Conservation (phyloP, 1,284 basidiomycete species). For the Marasmius fiardii region DNA sequence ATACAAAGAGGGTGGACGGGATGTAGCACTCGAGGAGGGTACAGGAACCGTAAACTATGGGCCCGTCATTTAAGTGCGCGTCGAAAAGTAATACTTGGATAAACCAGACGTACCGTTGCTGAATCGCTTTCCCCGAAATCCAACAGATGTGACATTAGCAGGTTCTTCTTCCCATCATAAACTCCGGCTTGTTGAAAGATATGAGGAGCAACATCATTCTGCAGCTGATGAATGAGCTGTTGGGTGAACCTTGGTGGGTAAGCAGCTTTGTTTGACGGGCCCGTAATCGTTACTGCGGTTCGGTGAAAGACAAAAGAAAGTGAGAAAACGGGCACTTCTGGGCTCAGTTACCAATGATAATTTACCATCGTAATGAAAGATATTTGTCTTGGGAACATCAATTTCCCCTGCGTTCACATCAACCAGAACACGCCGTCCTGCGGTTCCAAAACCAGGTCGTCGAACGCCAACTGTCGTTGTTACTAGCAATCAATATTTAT, state of each 20-base stretch:
- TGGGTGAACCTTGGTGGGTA: conserved; percentile 4
- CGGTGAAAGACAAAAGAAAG: conserved; percentile 13
- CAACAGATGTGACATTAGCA: conserved; percentile 34
- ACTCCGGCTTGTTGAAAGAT: conserved; percentile 19
- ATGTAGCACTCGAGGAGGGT: conserved; percentile 11
- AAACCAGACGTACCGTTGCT: conserved; percentile 15
- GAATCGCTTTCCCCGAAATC: conserved; percentile 25
- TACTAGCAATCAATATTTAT: neutral
- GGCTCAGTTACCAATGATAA: neutral
- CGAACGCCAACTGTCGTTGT: conserved; percentile 40
- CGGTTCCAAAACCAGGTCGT: conserved; percentile 23
- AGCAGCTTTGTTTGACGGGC: conserved; percentile 21
- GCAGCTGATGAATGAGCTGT: conserved; percentile 3
- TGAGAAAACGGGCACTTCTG: neutral
- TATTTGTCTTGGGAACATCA: neutral
- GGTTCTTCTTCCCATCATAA: conserved; percentile 51
- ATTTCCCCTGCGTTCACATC: conserved; percentile 31
- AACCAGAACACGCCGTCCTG: conserved; percentile 30
- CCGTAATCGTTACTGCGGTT: conserved; percentile 33
- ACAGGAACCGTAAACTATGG: conserved; percentile 10
- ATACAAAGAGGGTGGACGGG: conserved; percentile 31
- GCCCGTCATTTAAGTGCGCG: conserved; percentile 4
- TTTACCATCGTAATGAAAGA: neutral
- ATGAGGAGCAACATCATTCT: neutral
- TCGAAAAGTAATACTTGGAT: conserved; percentile 6